These are phyloP conservation scores for Yarrowia divulgata DNA, from an alignment of 805 yeast genomes.

Conservation along the genomic window DNA sequence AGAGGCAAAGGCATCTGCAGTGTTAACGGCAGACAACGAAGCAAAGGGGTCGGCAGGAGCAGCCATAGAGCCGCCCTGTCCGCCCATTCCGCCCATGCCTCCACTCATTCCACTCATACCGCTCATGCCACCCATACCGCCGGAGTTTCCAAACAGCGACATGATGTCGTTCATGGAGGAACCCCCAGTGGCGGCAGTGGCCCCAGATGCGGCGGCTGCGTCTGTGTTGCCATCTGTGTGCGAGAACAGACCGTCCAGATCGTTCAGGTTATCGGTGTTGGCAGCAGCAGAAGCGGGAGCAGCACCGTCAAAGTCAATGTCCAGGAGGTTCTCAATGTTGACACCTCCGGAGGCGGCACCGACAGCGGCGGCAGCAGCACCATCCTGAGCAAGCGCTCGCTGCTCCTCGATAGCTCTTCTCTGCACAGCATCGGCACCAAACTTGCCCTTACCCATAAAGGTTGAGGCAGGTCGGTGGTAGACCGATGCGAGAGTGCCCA, in stretches of 20 bases:
- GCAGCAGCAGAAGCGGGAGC: conserved; percentile 43
- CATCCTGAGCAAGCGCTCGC: conserved; percentile 76
- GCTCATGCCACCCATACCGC: conserved; percentile 15
- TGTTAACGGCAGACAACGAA: conserved; percentile 37
- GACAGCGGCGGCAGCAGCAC: conserved; percentile 53
- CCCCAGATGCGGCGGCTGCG: conserved; percentile 52
- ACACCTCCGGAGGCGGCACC: conserved; percentile 52
- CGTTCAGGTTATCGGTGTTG: conserved; percentile 57
- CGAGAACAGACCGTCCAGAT: conserved; percentile 73
- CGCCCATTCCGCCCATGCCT: background rate
- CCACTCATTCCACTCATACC: conserved; percentile 14
- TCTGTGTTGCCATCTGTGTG: conserved; percentile 36
- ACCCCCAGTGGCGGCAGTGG: conserved; percentile 43
- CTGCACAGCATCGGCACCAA: conserved; percentile 54
- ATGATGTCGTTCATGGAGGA: conserved; percentile 55
- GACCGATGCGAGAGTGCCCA: conserved; percentile 86
- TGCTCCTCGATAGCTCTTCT: conserved; percentile 74
- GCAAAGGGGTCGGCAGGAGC: conserved; percentile 37
- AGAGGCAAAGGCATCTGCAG: conserved; percentile 34
- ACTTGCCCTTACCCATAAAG: conserved; percentile 59
- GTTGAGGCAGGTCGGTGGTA: conserved; percentile 81
- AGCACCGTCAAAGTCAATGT: conserved; percentile 74
- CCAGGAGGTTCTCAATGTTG: conserved; percentile 81
- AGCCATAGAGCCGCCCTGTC: conserved; percentile 8
- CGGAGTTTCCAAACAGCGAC: conserved; percentile 52